Evolutionary conservation across 208 protist species (phyloP).

Genomic region (Acanthamoeba divionensis): DNA sequence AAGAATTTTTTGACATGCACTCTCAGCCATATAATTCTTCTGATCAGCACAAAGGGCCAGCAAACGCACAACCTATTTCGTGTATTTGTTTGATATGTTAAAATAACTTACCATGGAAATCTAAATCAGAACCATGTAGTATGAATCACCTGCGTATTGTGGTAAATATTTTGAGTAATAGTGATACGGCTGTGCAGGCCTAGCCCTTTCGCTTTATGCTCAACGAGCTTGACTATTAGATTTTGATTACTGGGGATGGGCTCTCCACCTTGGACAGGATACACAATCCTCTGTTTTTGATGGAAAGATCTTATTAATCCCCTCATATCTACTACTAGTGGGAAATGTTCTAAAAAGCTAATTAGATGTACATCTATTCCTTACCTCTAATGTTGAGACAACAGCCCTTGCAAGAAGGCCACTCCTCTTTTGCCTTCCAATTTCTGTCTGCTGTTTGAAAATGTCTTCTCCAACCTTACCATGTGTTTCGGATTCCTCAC

Average conservation of each 20-base stretch:
- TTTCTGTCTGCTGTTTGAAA: not conserved
- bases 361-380: too few species aligned
- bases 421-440: too few species aligned
- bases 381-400: not conserved
- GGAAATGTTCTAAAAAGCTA: too few species aligned
- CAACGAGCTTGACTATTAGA: constrained; percentile 18
- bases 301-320: too few species aligned
- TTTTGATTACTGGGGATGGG: not conserved
- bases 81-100: not conserved
- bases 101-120: not conserved
- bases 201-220: not conserved
- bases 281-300: not conserved
- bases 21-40: constrained; percentile 51
- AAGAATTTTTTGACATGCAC: constrained; percentile 42
- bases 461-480: not conserved
- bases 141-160: constrained; percentile 1
- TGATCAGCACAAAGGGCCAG: constrained; percentile 35
- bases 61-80: constrained; percentile 16
- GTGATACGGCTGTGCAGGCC: not conserved
- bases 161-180: constrained; percentile 20
- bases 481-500: not conserved
- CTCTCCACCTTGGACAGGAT: not conserved
- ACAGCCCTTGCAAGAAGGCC: not conserved
- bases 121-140: not conserved
- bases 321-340: too few species aligned